Evolutionary conservation across 192 early-diverging fungal species (phyloP).

Genomic region (Phlyctochytrium planicorne): DNA sequence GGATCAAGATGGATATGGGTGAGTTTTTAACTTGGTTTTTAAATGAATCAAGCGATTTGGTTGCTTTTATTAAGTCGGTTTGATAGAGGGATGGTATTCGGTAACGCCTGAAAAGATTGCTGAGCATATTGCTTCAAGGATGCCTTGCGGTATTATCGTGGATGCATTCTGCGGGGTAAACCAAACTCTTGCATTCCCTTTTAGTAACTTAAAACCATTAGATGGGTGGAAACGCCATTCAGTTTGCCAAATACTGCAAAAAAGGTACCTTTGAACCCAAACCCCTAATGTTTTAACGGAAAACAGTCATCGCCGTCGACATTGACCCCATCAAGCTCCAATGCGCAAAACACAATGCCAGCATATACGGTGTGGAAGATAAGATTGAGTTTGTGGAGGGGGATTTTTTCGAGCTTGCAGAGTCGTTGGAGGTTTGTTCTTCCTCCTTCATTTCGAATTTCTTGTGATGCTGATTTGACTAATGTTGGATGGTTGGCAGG

Average conservation of each 20-base stretch:
- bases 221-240: slow-evolving; percentile 91
- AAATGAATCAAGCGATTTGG: background rate
- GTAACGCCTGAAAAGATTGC: slow-evolving; percentile 93
- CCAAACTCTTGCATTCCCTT: too few species aligned
- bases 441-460: slow-evolving; percentile 3
- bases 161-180: slow-evolving; percentile 91
- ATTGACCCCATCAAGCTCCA: slow-evolving; percentile 75
- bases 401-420: slow-evolving; percentile 77
- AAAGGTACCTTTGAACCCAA: slow-evolving; percentile 45
- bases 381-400: slow-evolving; percentile 93
- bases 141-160: slow-evolving; percentile 64
- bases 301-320: slow-evolving; percentile 90
- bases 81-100: slow-evolving; percentile 84
- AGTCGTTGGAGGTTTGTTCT: slow-evolving; percentile 50
- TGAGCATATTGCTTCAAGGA: slow-evolving; percentile 70
- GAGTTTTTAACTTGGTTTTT: slow-evolving; percentile 34
- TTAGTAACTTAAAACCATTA: too few species aligned
- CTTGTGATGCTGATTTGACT: slow-evolving; percentile 10
- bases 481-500: slow-evolving; percentile 38
- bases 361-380: slow-evolving; percentile 86
- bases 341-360: slow-evolving; percentile 85
- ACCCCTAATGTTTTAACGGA: too few species aligned
- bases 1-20: slow-evolving; percentile 82
- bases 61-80: background rate
- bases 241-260: slow-evolving; percentile 88